phyloP scores from a whole-genome alignment of 2,329 filamentous ascomycete species.

The Rhytidhysteron rufulum region DNA sequence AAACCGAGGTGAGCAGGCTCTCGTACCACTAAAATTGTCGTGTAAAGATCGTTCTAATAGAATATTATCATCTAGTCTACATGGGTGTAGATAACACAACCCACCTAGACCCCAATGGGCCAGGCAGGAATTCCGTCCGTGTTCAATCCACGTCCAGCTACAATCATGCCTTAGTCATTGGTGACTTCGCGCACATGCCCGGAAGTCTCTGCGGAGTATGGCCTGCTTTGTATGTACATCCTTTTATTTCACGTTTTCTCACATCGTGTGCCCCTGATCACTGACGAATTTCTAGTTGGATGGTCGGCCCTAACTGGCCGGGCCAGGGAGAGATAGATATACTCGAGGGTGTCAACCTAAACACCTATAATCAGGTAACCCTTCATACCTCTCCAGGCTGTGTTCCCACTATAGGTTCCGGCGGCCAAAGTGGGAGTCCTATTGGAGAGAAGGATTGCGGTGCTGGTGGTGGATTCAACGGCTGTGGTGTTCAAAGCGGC shows the following conservation, averaged over 20 bases:
- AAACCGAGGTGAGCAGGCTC: too few relatives aligned
- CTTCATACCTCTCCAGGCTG: slow-evolving; percentile 36
- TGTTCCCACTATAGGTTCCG: slow-evolving; percentile 24
- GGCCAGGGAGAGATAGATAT: slow-evolving; percentile 33
- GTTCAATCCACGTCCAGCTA: slow-evolving; percentile 34
- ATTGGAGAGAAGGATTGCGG: slow-evolving; percentile 33
- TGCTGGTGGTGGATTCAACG: slow-evolving; percentile 28
- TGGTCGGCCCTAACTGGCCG: slow-evolving; percentile 38
- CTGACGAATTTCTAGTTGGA: slow-evolving; percentile 22
- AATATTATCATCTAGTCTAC: too few relatives aligned
- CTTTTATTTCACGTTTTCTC: neutral
- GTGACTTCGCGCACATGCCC: slow-evolving; percentile 38
- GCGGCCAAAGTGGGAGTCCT: slow-evolving; percentile 27
- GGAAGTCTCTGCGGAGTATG: slow-evolving; percentile 35
- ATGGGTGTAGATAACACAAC: slow-evolving; percentile 35
- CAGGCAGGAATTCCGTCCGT: slow-evolving; percentile 34
- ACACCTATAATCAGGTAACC: slow-evolving; percentile 33
- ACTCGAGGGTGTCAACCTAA: slow-evolving; percentile 32
- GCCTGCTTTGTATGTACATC: slow-evolving; percentile 32
- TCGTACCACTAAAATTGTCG: too few relatives aligned
- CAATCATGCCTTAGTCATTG: slow-evolving; percentile 35
- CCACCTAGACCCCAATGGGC: slow-evolving; percentile 26
- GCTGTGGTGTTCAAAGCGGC: slow-evolving; percentile 28
- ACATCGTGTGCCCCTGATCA: too few relatives aligned
- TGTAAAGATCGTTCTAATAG: too few relatives aligned